phyloP scores from a whole-genome alignment of 2,329 filamentous ascomycete genomes.

The Neopestalotiopsis clavispora region DNA sequence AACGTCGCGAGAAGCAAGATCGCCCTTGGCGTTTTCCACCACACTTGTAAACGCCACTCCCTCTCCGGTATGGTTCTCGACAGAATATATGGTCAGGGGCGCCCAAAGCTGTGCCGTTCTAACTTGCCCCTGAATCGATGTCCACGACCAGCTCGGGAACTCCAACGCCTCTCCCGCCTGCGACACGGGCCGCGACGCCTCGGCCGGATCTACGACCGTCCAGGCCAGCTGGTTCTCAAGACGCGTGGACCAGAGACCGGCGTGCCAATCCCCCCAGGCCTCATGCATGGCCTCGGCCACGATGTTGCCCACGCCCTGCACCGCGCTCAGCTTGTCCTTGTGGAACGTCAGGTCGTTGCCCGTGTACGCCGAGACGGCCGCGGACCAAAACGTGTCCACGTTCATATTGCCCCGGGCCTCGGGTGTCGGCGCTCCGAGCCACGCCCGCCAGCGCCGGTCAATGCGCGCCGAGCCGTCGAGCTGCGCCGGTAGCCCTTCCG shows the following conservation, averaged over 20 bases:
- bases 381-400: constrained; percentile 25
- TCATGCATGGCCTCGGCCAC: constrained; percentile 21
- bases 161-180: not conserved
- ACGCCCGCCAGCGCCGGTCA: constrained; percentile 23
- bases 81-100: not conserved
- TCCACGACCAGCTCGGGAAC: constrained; percentile 19
- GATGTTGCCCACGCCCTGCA: constrained; percentile 27
- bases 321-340: constrained; percentile 22
- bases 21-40: not conserved
- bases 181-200: not conserved
- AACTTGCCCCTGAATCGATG: constrained; percentile 6
- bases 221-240: constrained; percentile 27
- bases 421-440: constrained; percentile 9
- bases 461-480: constrained; percentile 19
- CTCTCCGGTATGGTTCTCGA: not conserved
- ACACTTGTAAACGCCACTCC: not conserved
- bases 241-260: constrained; percentile 23
- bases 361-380: constrained; percentile 26
- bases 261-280: constrained; percentile 15
- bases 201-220: constrained; percentile 15
- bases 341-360: constrained; percentile 22
- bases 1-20: not conserved
- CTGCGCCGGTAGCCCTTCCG: constrained; percentile 21
- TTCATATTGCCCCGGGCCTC: constrained; percentile 10
- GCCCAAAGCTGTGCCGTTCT: constrained; percentile 20